phyloP scores from a whole-genome alignment of 805 yeast species.

The Myxozyma melibiosi region DNA sequence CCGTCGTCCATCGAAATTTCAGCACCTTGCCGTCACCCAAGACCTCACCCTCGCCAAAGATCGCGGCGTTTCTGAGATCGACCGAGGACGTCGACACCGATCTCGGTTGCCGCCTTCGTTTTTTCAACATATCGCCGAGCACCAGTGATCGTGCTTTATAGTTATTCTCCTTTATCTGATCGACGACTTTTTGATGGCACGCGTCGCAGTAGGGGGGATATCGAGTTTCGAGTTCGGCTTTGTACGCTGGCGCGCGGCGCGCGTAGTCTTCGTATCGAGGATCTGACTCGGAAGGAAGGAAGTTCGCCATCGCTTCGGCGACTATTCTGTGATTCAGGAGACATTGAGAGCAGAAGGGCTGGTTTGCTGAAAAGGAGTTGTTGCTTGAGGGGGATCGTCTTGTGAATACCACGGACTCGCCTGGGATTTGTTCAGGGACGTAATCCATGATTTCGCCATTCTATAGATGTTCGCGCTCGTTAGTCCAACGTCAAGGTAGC shows the following conservation, averaged over 20 bases:
- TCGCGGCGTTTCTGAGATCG: constrained; percentile 1
- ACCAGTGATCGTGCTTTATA: constrained; percentile 22
- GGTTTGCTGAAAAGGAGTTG: neutral
- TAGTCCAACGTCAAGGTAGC: neutral
- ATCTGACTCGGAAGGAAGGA: constrained; percentile 22
- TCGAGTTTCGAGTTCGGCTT: constrained; percentile 21
- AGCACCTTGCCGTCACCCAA: constrained; percentile 7
- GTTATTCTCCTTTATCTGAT: constrained; percentile 12
- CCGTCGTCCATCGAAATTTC: constrained; percentile 10
- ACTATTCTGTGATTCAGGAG: constrained; percentile 23
- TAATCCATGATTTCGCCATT: constrained; percentile 22
- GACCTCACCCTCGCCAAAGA: neutral
- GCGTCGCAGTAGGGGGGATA: constrained; percentile 27
- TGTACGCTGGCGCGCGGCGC: constrained; percentile 11
- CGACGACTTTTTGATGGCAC: constrained; percentile 7
- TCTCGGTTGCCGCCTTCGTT: neutral
- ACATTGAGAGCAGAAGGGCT: constrained; percentile 27
- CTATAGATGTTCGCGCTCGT: no score
- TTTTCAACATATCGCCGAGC: constrained; percentile 19
- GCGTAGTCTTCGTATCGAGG: constrained; percentile 2
- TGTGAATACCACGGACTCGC: neutral
- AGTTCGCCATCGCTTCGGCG: constrained; percentile 22
- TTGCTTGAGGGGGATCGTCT: neutral
- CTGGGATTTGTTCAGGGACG: constrained; percentile 14
- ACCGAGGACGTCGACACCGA: neutral